Percentiles rank a stretch among this genome's conserved stretches.
These are phyloP conservation scores for Stachybotrys chlorohalonatus DNA, from an alignment of 2,329 filamentous ascomycete genomes.

Conservation along the genomic window DNA sequence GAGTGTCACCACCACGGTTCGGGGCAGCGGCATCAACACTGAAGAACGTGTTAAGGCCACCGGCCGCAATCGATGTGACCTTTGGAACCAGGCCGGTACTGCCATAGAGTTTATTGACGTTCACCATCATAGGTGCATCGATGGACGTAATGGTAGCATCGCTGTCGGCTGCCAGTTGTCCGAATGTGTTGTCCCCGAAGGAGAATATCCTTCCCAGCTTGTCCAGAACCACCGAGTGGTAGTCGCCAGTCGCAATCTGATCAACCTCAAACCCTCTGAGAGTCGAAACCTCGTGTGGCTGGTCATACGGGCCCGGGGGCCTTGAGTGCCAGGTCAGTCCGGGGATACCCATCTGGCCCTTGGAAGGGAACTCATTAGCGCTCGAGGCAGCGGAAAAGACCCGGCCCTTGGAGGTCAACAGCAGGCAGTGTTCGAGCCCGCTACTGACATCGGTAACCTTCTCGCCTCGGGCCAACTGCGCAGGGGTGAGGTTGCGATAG, in stretches of 20 bases:
- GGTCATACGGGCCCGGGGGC: constrained; percentile 69
- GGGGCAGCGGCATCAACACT: constrained; percentile 66
- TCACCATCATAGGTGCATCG: constrained; percentile 62
- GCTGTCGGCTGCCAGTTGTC: constrained; percentile 81
- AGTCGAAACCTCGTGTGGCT: constrained; percentile 67
- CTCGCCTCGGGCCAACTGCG: constrained; percentile 57
- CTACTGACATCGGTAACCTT: constrained; percentile 64
- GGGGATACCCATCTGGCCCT: constrained; percentile 80
- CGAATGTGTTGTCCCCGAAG: constrained; percentile 85
- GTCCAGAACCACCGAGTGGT: constrained; percentile 75
- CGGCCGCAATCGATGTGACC: constrained; percentile 74
- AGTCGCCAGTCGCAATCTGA: constrained; percentile 75
- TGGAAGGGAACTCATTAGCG: constrained; percentile 65
- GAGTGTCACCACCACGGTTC: constrained; percentile 5
- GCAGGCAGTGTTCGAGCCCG: constrained; percentile 76
- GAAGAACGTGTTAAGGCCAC: constrained; percentile 81
- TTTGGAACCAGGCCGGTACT: constrained; percentile 52
- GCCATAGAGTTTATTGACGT: constrained; percentile 64
- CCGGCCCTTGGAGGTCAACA: constrained; percentile 77
- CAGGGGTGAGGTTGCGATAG: constrained; percentile 64
- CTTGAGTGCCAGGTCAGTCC: constrained; percentile 73
- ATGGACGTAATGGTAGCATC: constrained; percentile 51
- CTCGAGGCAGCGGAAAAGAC: constrained; percentile 84
- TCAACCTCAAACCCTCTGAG: constrained; percentile 62
- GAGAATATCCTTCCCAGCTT: constrained; percentile 68